These are phyloP conservation scores for Fraxinus sp. DNA, from an alignment of 305 asterid genomes.

Conservation along the genomic window DNA sequence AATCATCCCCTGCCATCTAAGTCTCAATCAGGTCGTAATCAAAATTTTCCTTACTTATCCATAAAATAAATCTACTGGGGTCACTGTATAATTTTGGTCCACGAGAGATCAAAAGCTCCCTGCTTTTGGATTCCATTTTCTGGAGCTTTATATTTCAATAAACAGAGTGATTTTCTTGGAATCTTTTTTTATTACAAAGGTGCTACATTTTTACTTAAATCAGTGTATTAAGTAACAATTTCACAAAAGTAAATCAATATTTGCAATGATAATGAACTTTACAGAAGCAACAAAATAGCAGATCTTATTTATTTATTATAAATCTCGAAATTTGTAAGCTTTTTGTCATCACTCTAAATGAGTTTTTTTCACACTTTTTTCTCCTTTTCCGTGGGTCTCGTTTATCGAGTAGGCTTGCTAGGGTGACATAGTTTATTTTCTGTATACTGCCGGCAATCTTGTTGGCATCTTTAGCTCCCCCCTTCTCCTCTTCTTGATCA, in stretches of 20 bases:
- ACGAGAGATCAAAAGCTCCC: conserved; percentile 34
- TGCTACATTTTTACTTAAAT: not conserved
- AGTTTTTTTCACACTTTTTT: not conserved
- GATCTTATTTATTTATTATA: not conserved
- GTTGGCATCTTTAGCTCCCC: not conserved
- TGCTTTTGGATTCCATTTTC: conserved; percentile 22
- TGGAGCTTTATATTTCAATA: not conserved
- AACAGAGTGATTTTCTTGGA: conserved; percentile 26
- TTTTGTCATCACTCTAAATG: not conserved
- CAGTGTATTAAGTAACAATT: not conserved
- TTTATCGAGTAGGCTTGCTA: conserved; percentile 20
- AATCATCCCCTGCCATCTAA: not conserved
- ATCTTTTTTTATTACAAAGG: not conserved
- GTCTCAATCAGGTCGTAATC: not conserved
- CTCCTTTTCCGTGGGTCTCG: not conserved
- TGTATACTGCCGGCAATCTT: conserved; percentile 9
- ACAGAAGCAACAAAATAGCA: conserved; percentile 7
- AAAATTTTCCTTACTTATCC: not conserved
- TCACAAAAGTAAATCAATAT: not conserved
- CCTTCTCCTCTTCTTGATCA: conserved; percentile 12
- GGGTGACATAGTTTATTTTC: conserved; percentile 28
- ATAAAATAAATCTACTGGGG: not conserved
- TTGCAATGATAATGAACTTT: not conserved
- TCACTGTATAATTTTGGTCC: conserved; percentile 32
- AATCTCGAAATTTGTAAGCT: conserved; percentile 21